phyloP scores from a whole-genome alignment of 208 protist genomes.

The Leptomonas pyrrhocoris region DNA sequence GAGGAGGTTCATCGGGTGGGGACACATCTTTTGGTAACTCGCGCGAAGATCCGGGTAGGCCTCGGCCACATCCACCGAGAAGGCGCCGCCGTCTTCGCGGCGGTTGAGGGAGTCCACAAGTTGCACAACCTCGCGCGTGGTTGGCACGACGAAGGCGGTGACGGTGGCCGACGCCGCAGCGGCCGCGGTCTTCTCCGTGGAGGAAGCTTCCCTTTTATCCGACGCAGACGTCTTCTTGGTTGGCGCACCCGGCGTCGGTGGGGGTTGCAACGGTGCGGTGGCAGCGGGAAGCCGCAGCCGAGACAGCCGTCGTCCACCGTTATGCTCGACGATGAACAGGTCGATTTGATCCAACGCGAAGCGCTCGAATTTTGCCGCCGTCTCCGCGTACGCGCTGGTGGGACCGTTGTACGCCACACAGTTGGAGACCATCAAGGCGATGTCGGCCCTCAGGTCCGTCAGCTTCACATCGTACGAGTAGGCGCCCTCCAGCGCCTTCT shows the following conservation, averaged over 20 bases:
- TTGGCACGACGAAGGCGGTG: constrained; percentile 6
- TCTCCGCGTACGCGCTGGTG: constrained; percentile 48
- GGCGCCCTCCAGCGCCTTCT: constrained; percentile 55
- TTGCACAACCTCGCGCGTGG: constrained; percentile 44
- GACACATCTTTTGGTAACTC: constrained; percentile 73
- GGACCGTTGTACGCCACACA: constrained; percentile 83
- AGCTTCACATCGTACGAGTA: constrained; percentile 73
- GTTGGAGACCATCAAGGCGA: constrained; percentile 86
- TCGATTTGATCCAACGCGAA: constrained; percentile 72
- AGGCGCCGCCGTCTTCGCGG: constrained; percentile 75
- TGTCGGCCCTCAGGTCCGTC: constrained; percentile 55
- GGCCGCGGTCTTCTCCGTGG: background rate
- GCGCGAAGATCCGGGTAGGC: constrained; percentile 73
- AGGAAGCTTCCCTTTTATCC: background rate
- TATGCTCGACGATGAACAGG: constrained; percentile 54
- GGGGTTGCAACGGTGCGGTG: background rate
- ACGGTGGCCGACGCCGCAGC: background rate
- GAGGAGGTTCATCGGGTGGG: constrained; percentile 78
- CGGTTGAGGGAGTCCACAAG: constrained; percentile 69
- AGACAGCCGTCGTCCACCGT: constrained; percentile 66
- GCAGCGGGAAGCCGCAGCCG: constrained; percentile 47
- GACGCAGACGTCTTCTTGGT: background rate
- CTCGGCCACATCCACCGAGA: constrained; percentile 76
- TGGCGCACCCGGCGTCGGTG: background rate
- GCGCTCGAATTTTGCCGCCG: constrained; percentile 64